Conservation (phyloP, 495 filamentous ascomycete species). For the Daldinia loculata region DNA sequence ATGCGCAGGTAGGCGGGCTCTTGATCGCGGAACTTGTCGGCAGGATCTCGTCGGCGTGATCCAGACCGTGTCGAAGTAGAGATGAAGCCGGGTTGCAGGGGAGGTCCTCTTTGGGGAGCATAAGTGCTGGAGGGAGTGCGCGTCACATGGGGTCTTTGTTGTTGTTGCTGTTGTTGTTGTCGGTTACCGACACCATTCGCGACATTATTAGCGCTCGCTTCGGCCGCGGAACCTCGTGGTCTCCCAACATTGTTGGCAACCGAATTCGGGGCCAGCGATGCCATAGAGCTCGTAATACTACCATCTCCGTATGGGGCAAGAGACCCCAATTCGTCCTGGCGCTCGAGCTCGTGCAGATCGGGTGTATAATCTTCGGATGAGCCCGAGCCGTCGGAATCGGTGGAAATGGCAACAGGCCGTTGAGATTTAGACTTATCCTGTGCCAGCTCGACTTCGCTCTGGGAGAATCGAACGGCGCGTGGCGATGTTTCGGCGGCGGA, state of each 20-base stretch:
- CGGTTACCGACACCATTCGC: constrained; percentile 39
- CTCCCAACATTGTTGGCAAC: constrained; percentile 53
- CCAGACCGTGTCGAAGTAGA: constrained; percentile 67
- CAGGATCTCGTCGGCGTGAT: constrained; percentile 81
- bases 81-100: constrained; percentile 44
- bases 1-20: constrained; percentile 60
- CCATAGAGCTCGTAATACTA: constrained; percentile 46
- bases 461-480: constrained; percentile 62
- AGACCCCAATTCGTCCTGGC: constrained; percentile 57
- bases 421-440: constrained; percentile 51
- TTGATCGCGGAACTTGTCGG: constrained; percentile 66
- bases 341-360: constrained; percentile 57
- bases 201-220: constrained; percentile 23
- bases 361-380: constrained; percentile 68
- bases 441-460: constrained; percentile 48
- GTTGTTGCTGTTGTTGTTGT: constrained; percentile 10
- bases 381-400: constrained; percentile 70
- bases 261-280: constrained; percentile 49
- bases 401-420: constrained; percentile 60
- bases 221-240: constrained; percentile 37
- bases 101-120: constrained; percentile 55
- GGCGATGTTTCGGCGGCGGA: constrained; percentile 59
- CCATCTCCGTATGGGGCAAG: constrained; percentile 53
- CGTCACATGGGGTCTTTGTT: constrained; percentile 43
- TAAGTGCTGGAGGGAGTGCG: constrained; percentile 62